Conservation (phyloP, 2,329 filamentous ascomycete species). For the Hymenoscyphus fraxineus region DNA sequence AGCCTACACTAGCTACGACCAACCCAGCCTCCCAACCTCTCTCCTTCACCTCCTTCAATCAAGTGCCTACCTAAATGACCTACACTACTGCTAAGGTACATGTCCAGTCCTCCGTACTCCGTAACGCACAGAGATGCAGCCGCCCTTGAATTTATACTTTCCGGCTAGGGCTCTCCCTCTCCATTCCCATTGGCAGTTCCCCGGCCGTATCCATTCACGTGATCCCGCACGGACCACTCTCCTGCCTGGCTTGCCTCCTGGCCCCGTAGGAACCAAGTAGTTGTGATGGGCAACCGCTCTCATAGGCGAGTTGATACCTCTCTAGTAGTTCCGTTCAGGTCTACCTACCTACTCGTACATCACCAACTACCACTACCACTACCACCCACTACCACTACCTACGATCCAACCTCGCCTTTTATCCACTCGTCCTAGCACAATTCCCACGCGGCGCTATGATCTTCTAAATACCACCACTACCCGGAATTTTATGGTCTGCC, state of each 20-base stretch:
- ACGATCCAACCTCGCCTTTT: not conserved
- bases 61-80: too few relatives aligned
- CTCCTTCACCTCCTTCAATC: too few relatives aligned
- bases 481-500: constrained; percentile 5
- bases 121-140: too few relatives aligned
- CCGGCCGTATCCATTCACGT: not conserved
- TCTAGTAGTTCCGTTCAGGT: not conserved
- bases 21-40: too few relatives aligned
- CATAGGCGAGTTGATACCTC: not conserved
- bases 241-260: not conserved
- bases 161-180: too few relatives aligned
- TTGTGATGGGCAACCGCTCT: not conserved
- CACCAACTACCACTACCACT: not conserved
- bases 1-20: too few relatives aligned
- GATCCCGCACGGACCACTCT: not conserved
- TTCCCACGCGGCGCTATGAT: not conserved
- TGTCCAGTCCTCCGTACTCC: too few relatives aligned
- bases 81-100: too few relatives aligned
- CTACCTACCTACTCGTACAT: not conserved
- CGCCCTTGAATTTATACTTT: too few relatives aligned
- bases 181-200: not conserved
- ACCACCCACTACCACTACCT: not conserved
- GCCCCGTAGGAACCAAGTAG: not conserved
- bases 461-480: not conserved
- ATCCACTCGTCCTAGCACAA: not conserved